Base-by-base conservation (phyloP, 257 asterid species). In the Petrea volubilis region DNA sequence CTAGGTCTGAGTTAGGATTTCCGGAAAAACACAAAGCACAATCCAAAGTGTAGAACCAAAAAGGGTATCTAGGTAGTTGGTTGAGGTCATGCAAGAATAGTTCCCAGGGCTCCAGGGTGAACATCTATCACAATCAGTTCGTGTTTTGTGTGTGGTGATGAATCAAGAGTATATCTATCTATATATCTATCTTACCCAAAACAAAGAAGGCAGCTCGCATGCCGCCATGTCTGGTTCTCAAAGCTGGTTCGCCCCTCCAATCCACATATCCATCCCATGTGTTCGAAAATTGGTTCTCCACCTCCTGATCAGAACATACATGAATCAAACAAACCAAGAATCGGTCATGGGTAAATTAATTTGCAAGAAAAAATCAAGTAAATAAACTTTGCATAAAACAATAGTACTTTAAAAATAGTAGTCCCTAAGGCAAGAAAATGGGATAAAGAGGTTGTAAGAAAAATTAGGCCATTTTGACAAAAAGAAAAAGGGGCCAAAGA, bases 151-250 rank as follows among this genome's bases (percentile, higher is more conserved):
- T 53, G 31, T 41, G 64, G 6, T 61, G 36, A 17, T 0, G 12
- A 36, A 52, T 21, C 34, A 31, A 28, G 18, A 41, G 21, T n/a
- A 38, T 38, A 38, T 51, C 58, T 18, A 21, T 10, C 1, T 20
- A 20, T 8, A 15, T 10, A 2, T n/a, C n/a, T n/a, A n/a, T n/a
- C 13, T 69, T 71, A 91, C 98, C 96, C 76, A 93, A 74, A 77
- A 93, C 98, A 57, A 93, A 93, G 67, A 92, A 85, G 56, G 97
- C 91, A 44, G 97, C 97, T 20, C 77, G 36, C 92, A 91, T 86
- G 83, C 97, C 98, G 20, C 96, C 98, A 77, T 91, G 98, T 14
- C 74, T 74, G 81, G 61, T 74, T 81, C 77, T 77, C 8, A 78
- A 12, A 11, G 97, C 93, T 11, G 94, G 86, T 61, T 28, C 86